Conservation (phyloP, 306 rosid genomes). For the Myrica gale region DNA sequence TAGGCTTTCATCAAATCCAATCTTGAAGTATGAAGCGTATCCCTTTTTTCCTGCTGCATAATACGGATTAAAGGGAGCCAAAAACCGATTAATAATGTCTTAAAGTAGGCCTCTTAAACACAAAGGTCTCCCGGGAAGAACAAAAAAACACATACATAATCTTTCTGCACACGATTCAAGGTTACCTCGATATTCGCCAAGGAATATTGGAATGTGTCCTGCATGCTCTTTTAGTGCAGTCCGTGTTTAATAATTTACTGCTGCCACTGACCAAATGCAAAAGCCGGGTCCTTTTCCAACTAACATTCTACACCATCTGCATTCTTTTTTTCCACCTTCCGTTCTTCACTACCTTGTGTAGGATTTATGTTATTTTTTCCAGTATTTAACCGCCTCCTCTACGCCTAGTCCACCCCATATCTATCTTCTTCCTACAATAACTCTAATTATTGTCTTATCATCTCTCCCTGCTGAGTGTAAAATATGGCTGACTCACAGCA, state of each 20-base stretch:
- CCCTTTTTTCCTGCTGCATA: too few species aligned
- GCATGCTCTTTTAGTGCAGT: background rate
- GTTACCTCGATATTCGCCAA: background rate
- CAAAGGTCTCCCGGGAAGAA: too few species aligned
- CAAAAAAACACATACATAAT: background rate
- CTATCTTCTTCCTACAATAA: background rate
- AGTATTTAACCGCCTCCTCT: constrained; percentile 3
- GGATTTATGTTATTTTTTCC: background rate
- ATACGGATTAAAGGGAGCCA: too few species aligned
- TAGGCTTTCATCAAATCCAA: too few species aligned
- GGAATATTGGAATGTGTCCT: background rate
- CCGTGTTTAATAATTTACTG: background rate
- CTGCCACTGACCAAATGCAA: background rate
- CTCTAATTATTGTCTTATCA: background rate
- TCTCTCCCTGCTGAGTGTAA: background rate
- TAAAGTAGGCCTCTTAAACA: too few species aligned
- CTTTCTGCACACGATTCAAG: background rate
- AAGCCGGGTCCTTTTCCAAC: background rate
- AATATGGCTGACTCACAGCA: constrained; percentile 6
- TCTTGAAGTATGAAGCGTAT: too few species aligned
- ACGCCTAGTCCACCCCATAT: background rate
- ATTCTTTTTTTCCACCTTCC: background rate
- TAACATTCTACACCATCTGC: constrained; percentile 2
- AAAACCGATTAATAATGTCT: too few species aligned
- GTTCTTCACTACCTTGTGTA: background rate